A percentile compares a stretch with the other conserved stretches of the same genome.
phyloP scores from a whole-genome alignment of 768 basidiomycete genomes.

The Vararia minispora region DNA sequence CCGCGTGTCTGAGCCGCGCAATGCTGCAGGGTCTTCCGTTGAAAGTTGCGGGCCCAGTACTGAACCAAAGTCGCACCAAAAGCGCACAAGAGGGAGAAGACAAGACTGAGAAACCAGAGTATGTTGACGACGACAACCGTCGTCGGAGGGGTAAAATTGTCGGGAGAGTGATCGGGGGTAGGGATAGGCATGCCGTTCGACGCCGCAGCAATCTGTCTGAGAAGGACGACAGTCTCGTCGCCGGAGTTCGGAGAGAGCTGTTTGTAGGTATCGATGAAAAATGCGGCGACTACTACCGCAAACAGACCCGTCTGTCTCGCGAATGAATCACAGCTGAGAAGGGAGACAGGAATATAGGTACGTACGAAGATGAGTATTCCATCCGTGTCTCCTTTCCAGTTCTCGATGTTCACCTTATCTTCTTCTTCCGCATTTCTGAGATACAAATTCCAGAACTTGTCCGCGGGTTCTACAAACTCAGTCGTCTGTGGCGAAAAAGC shows the following conservation, averaged over 20 bases:
- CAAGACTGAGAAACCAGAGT: slow-evolving; percentile 13
- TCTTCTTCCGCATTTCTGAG: background rate
- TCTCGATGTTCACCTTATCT: slow-evolving; percentile 3
- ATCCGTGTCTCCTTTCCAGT: slow-evolving; percentile 10
- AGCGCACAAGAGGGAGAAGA: slow-evolving; percentile 4
- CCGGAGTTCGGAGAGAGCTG: slow-evolving; percentile 5
- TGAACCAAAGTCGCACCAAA: slow-evolving; percentile 10
- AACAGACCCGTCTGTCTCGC: slow-evolving; percentile 9
- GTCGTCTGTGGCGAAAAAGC: too few relatives aligned
- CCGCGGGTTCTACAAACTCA: slow-evolving; percentile 6
- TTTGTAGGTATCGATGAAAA: slow-evolving; percentile 12
- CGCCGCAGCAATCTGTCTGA: slow-evolving; percentile 3
- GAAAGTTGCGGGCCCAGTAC: slow-evolving; percentile 7
- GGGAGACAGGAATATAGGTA: background rate
- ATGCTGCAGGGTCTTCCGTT: too few relatives aligned
- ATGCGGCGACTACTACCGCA: slow-evolving; percentile 10
- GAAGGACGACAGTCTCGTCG: background rate
- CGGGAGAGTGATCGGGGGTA: too few relatives aligned
- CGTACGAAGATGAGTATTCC: slow-evolving; percentile 12
- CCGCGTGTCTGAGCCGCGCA: too few relatives aligned
- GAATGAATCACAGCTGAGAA: background rate
- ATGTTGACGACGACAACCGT: slow-evolving; percentile 6
- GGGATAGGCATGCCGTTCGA: slow-evolving; percentile 1
- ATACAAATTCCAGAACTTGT: slow-evolving; percentile 9
- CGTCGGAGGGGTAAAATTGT: background rate